Conservation (phyloP, 176 grass and related monocot species). For the Alopecurus myosuroides region DNA sequence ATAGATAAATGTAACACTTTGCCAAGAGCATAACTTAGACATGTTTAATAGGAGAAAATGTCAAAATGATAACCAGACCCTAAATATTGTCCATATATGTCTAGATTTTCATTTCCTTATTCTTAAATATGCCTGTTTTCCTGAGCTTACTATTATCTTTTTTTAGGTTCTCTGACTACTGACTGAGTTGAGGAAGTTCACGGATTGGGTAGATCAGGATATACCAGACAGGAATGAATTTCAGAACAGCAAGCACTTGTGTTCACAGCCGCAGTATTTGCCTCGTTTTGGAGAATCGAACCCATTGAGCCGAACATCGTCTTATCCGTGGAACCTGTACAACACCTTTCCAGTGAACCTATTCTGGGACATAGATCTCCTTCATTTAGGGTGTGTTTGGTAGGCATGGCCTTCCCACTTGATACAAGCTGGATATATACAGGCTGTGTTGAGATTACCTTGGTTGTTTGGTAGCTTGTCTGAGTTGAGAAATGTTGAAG, state of each 20-base stretch:
- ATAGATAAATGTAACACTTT: not conserved
- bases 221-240: conserved; percentile 44
- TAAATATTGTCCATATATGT: conserved; percentile 4
- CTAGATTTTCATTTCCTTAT: not conserved
- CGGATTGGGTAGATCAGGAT: conserved; percentile 59
- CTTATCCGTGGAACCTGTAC: conserved; percentile 56
- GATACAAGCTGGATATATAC: no score
- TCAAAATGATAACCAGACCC: not conserved
- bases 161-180: conserved; percentile 72
- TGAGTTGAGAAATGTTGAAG: no score
- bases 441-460: no score
- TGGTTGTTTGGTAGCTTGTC: no score
- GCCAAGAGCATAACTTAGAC: not conserved
- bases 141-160: conserved; percentile 7
- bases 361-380: conserved; percentile 44
- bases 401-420: no score
- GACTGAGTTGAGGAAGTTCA: conserved; percentile 56
- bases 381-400: no score
- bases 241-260: conserved; percentile 64
- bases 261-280: conserved; percentile 44
- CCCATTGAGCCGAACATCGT: conserved; percentile 76
- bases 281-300: conserved; percentile 47
- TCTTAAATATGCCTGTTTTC: not conserved
- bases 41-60: not conserved
- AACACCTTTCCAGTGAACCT: conserved; percentile 68